These are phyloP conservation scores for Multifurca ochricompacta DNA, from an alignment of 768 basidiomycete species.

Conservation along the genomic window DNA sequence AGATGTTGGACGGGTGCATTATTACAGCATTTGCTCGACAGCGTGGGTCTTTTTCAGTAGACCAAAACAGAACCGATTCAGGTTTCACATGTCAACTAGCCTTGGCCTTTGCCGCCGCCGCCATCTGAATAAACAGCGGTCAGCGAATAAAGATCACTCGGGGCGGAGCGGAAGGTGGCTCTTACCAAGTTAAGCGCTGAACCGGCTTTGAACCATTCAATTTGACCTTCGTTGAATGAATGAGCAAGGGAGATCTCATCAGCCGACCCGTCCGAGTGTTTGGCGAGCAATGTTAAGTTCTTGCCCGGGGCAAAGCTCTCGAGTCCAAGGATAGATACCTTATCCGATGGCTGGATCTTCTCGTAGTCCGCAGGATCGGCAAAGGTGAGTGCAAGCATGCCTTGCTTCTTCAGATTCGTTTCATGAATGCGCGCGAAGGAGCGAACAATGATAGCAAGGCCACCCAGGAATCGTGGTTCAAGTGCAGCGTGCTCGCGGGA, in stretches of 20 bases:
- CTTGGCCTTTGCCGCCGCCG: conserved; percentile 7
- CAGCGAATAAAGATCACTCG: not conserved
- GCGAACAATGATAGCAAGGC: conserved; percentile 90
- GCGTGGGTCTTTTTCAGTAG: not conserved
- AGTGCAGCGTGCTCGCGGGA: conserved; percentile 97
- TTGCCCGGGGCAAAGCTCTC: conserved; percentile 87
- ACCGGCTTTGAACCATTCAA: conserved; percentile 98
- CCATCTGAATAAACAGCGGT: conserved; percentile 8
- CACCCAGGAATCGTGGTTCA: conserved; percentile 91
- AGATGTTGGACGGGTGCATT: not conserved
- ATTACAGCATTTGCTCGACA: not conserved
- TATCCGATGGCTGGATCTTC: conserved; percentile 80
- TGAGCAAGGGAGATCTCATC: conserved; percentile 80
- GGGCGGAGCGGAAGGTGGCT: conserved; percentile 22
- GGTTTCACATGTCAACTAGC: not conserved
- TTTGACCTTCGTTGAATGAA: conserved; percentile 95
- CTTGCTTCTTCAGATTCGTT: conserved; percentile 99
- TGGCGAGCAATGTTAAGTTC: conserved; percentile 74
- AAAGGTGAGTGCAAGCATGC: conserved; percentile 95
- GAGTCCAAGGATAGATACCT: conserved; percentile 82
- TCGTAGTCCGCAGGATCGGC: conserved; percentile 91
- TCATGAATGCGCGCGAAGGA: conserved; percentile 98
- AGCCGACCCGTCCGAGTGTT: conserved; percentile 73
- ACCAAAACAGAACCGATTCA: not conserved
- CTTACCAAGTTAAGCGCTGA: conserved; percentile 83